Conservation (phyloP, 345 rosid genomes). For the Eucalyptus virginea region DNA sequence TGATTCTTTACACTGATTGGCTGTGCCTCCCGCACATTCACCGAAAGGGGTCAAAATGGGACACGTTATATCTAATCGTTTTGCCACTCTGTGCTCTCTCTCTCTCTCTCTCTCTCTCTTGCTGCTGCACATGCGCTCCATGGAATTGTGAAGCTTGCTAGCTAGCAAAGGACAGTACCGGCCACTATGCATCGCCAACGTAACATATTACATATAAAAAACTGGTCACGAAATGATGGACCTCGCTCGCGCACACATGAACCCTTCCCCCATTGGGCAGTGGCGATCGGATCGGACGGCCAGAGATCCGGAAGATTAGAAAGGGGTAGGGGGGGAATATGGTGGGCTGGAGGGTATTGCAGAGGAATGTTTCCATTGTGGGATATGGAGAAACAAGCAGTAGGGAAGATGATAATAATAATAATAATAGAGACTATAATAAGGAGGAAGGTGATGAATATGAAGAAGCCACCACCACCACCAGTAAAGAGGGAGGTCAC, state of each 20-base stretch:
- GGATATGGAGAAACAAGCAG: neutral
- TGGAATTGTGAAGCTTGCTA: neutral
- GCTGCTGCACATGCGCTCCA: neutral
- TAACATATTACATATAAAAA: neutral
- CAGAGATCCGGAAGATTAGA: neutral
- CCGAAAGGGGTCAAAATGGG: neutral
- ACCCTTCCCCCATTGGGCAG: neutral
- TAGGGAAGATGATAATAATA: neutral
- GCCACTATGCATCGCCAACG: neutral
- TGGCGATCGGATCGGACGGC: neutral
- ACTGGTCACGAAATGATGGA: neutral
- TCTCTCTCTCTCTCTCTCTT: neutral
- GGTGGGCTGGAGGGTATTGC: neutral
- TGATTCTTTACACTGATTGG: neutral
- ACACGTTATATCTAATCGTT: neutral
- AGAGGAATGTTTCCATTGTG: neutral
- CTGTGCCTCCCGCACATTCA: neutral
- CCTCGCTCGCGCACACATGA: neutral
- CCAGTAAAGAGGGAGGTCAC: slow-evolving; percentile 11
- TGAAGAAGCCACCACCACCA: neutral
- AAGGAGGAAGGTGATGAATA: neutral
- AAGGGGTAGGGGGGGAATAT: neutral
- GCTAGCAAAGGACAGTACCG: neutral
- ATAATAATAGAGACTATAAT: neutral
- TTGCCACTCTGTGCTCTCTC: neutral